Evolutionary conservation across 257 asterid genomes (phyloP).

Genomic region (Perilla frutescens): DNA sequence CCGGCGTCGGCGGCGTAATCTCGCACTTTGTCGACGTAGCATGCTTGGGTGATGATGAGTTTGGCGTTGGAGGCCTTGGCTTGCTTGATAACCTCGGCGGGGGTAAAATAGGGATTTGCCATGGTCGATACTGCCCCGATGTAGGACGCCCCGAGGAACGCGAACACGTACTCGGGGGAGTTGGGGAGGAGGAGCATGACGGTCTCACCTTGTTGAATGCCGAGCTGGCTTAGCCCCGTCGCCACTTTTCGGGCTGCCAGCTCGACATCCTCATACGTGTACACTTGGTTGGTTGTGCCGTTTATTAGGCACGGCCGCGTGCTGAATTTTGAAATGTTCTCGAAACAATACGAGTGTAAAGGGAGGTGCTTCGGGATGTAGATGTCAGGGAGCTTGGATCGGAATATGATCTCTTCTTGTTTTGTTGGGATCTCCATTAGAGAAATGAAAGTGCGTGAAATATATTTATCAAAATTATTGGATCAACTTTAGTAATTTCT

Average conservation of each 20-base stretch:
- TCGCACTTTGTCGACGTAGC: conserved; percentile 63
- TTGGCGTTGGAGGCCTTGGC: conserved; percentile 64
- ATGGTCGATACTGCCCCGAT: conserved; percentile 71
- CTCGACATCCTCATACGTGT: conserved; percentile 74
- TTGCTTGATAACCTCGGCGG: conserved; percentile 72
- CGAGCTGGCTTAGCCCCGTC: conserved; percentile 60
- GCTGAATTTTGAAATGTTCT: conserved; percentile 51
- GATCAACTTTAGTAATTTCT: conserved; percentile 17
- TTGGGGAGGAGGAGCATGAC: conserved; percentile 88
- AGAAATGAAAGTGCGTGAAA: neutral
- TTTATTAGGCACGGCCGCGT: conserved; percentile 67
- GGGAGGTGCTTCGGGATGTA: conserved; percentile 79
- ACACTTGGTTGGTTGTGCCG: conserved; percentile 57
- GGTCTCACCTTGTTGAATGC: conserved; percentile 62
- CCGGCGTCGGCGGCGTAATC: conserved; percentile 48
- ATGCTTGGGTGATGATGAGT: conserved; percentile 56
- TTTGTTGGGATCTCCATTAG: conserved; percentile 47
- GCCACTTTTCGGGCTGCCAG: conserved; percentile 59
- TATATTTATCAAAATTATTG: neutral
- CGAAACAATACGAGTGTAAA: conserved; percentile 78
- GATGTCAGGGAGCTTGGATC: conserved; percentile 80
- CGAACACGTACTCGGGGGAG: conserved; percentile 66
- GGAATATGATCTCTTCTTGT: conserved; percentile 57
- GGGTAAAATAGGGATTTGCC: conserved; percentile 85
- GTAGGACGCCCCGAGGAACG: conserved; percentile 83